Percentiles rank a stretch among this genome's conserved stretches.
phyloP scores from a whole-genome alignment of 2,329 filamentous ascomycete species.

The Periconia sp. region DNA sequence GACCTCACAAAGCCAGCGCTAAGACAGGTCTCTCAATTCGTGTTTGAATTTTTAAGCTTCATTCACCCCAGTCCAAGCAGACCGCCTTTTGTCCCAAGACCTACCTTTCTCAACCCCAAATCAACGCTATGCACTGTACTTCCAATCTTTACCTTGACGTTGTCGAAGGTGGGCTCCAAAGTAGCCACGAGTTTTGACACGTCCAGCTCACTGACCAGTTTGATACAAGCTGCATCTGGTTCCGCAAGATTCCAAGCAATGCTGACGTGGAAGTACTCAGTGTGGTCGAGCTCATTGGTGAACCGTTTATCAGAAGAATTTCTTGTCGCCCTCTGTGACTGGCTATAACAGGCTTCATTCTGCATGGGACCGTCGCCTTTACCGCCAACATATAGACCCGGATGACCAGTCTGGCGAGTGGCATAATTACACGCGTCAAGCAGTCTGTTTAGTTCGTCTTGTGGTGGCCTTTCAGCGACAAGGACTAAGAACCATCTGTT shows the following conservation, averaged over 20 bases:
- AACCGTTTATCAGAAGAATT: conserved; percentile 6
- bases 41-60: neutral
- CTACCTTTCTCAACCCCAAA: conserved; percentile 22
- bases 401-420: conserved; percentile 64
- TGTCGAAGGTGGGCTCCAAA: conserved; percentile 37
- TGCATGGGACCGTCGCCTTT: conserved; percentile 34
- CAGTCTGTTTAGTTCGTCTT: conserved; percentile 52
- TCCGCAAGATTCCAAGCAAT: conserved; percentile 71
- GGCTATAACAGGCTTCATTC: conserved; percentile 9
- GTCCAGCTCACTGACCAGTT: conserved; percentile 24
- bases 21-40: no score
- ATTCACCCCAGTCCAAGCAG: conserved; percentile 20
- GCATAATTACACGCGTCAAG: conserved; percentile 68
- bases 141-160: conserved; percentile 54
- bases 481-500: conserved; percentile 85
- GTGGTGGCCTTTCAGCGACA: conserved; percentile 50
- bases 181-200: conserved; percentile 19
- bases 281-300: conserved; percentile 41
- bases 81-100: conserved; percentile 12
- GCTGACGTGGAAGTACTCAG: conserved; percentile 78
- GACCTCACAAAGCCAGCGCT: no score
- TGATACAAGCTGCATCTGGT: conserved; percentile 27
- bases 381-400: conserved; percentile 64
- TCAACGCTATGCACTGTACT: conserved; percentile 40
- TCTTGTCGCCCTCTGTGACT: conserved; percentile 17